Base-by-base conservation (phyloP, 2,329 filamentous ascomycete species). In the Xylaria polymorpha region DNA sequence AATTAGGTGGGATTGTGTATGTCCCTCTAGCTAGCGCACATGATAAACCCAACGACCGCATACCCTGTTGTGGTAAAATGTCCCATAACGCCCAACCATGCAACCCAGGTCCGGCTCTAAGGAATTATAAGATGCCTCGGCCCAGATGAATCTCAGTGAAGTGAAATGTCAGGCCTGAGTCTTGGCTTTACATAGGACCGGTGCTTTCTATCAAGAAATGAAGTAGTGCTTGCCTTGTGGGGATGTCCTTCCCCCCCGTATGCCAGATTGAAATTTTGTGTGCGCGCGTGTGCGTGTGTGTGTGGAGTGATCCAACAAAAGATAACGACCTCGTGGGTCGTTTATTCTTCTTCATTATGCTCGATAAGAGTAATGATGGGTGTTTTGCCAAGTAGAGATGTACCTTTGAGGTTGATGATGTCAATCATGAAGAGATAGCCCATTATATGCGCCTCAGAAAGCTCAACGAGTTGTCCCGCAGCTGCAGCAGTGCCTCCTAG, bases 381-480 rank as follows among this genome's bases (percentile, higher is more conserved):
- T 57, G 83, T 81, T 65, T 91, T 91, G 75, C 91, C 89, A 75
- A 99, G 91, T 87, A 97, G 96, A 72, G 94, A 91, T 75, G 94
- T 90, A 75, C 96, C 96, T 80, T 97, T 93, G 74, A 99, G 89
- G 83, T 96, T 95, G 76, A 94, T 91, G 73, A 99, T 91, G 82
- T 98, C 95, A 80, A 98, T 92, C 77, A 99, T 93, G 85, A 99
- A 99, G 72, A 98, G 85, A 83, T 93, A 98, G 75, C 94, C 95
- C 68, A 97, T 83, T 56, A 98, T 85, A n/a, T 89, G 86, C 73
- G 94, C 96, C 74, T 94, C 94, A 73, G 97, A 89, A 82, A 97
- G 90, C 80, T 90, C 87, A 76, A 98, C 93, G 68, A 99, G 91
- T 71, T 93, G 88, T 72, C 93, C 94, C 22, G 94, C 95, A 69